Evolutionary conservation across 768 basidiomycete genomes (phyloP).

Genomic region (Psilocybe azurescens): DNA sequence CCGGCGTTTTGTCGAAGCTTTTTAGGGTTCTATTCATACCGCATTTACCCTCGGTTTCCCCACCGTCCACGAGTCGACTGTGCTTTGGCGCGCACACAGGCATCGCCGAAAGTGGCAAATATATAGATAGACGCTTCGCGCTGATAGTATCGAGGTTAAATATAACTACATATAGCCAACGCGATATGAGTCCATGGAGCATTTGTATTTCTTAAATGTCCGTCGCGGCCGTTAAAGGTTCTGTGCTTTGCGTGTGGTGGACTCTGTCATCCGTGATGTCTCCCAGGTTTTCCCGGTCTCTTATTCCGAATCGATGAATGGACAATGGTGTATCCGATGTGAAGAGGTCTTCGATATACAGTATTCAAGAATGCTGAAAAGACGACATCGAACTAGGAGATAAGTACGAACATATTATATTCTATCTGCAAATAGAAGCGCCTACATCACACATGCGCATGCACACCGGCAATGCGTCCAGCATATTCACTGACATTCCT

Average conservation of each 20-base stretch:
- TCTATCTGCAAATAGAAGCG: no score
- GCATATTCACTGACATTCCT: neutral
- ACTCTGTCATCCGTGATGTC: neutral
- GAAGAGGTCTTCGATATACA: neutral
- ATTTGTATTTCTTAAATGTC: neutral
- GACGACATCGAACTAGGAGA: no score
- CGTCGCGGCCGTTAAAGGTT: neutral
- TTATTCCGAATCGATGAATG: neutral
- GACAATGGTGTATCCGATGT: neutral
- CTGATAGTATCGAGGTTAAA: no score
- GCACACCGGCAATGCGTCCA: neutral
- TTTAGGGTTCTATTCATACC: neutral
- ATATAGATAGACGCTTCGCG: neutral
- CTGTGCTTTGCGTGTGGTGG: neutral
- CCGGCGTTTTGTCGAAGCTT: neutral
- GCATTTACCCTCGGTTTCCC: neutral
- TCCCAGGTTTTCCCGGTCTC: neutral
- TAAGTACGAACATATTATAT: no score
- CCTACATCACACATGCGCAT: neutral
- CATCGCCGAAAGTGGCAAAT: neutral
- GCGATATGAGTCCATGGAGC: neutral
- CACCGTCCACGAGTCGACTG: no score
- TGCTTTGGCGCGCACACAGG: neutral
- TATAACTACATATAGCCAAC: slow-evolving; percentile 13
- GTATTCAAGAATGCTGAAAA: neutral